Conservation (phyloP, 108 stramenopile species). For the Phaeodactylum tricornutum region DNA sequence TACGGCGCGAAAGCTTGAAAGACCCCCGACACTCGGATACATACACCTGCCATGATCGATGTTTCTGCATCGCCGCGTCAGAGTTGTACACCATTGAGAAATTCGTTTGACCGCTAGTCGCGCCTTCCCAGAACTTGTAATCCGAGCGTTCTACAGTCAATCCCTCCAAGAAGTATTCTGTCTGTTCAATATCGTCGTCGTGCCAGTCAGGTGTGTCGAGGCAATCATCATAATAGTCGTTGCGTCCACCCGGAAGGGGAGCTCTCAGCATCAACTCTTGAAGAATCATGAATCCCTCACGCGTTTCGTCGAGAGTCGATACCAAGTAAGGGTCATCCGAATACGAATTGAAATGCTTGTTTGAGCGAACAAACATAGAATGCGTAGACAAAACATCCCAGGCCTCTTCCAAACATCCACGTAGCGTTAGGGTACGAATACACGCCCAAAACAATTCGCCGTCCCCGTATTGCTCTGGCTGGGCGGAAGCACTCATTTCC, state of each 20-base stretch:
- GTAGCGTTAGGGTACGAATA: slow-evolving; percentile 25
- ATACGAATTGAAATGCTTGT: not conserved
- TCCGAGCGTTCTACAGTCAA: slow-evolving; percentile 21
- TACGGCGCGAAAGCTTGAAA: slow-evolving; percentile 16
- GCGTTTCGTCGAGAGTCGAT: slow-evolving; percentile 14
- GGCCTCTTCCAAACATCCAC: slow-evolving; percentile 51
- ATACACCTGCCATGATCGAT: slow-evolving; percentile 40
- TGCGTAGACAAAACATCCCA: slow-evolving; percentile 59
- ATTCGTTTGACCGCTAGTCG: slow-evolving; percentile 5
- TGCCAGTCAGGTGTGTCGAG: slow-evolving; percentile 9
- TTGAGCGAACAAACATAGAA: slow-evolving; percentile 36
- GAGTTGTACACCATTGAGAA: slow-evolving; percentile 37
- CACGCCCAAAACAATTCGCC: slow-evolving; percentile 44
- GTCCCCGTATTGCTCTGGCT: slow-evolving; percentile 47
- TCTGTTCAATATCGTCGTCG: slow-evolving; percentile 18
- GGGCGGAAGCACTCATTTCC: slow-evolving; percentile 26
- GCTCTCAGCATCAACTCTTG: slow-evolving; percentile 48
- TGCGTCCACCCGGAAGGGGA: slow-evolving; percentile 68
- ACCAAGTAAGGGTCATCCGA: slow-evolving; percentile 6
- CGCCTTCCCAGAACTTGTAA: slow-evolving; percentile 55
- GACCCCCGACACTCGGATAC: slow-evolving; percentile 10
- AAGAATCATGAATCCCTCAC: slow-evolving; percentile 34
- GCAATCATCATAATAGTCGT: slow-evolving; percentile 36
- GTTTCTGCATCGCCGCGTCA: slow-evolving; percentile 29
- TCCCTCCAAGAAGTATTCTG: not conserved